A percentile compares a stretch with the other conserved stretches of the same genome.
Conservation (phyloP, 192 early-diverging fungal genomes). For the Podila verticillata region DNA sequence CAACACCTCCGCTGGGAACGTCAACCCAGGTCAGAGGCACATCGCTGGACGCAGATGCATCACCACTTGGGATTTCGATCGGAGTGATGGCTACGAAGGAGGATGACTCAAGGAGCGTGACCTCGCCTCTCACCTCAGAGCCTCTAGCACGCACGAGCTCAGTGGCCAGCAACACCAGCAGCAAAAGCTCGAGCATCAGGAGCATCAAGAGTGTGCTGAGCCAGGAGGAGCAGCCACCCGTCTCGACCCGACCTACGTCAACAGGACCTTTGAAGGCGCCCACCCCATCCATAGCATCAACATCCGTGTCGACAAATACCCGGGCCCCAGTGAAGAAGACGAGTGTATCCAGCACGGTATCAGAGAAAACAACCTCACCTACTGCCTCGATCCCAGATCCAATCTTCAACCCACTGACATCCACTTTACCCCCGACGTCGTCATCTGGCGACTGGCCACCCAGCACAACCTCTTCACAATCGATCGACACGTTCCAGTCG, state of each 20-base stretch:
- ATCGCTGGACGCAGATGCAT: slow-evolving; percentile 15
- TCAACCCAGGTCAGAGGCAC: background rate
- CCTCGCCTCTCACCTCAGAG: slow-evolving; percentile 17
- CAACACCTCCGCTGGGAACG: slow-evolving; percentile 18
- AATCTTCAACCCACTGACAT: slow-evolving; percentile 17
- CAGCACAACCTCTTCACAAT: slow-evolving; percentile 18
- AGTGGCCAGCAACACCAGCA: slow-evolving; percentile 24
- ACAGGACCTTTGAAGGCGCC: background rate
- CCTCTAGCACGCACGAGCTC: slow-evolving; percentile 34
- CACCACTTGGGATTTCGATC: slow-evolving; percentile 13
- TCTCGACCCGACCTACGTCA: no score
- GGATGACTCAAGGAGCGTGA: slow-evolving; percentile 6
- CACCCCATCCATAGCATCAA: background rate
- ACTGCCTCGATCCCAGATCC: slow-evolving; percentile 5
- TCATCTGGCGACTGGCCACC: background rate
- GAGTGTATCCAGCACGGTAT: background rate
- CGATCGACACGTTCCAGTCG: slow-evolving; percentile 45
- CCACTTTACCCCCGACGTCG: background rate
- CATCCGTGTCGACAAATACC: background rate
- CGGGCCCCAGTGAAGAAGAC: background rate
- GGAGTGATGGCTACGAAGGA: slow-evolving; percentile 1
- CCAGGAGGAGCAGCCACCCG: slow-evolving; percentile 8
- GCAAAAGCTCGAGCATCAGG: slow-evolving; percentile 25
- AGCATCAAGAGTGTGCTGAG: slow-evolving; percentile 26
- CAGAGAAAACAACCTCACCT: background rate